Base-by-base conservation (phyloP, 108 stramenopile species). In the Conticribra weissflogii region DNA sequence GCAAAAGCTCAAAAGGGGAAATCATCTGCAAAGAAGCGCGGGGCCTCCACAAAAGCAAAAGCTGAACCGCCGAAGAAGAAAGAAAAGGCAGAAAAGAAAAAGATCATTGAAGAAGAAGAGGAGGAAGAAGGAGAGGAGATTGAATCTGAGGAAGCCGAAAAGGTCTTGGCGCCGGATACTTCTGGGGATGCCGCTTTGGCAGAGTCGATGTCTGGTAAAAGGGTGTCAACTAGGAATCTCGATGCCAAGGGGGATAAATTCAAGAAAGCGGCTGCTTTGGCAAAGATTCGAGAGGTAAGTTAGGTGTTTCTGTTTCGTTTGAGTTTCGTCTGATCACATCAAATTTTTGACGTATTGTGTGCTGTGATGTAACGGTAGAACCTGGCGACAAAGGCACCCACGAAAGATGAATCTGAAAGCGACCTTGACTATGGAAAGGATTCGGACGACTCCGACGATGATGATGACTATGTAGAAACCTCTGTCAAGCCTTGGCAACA, bases 401-500 rank as follows among this genome's bases (percentile, higher is more conserved):
- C 60, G 28, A 84, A 82, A 46, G 83, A 75, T 19, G 88, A 90
- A 62, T 71, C 74, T 19, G 88, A 87, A 1, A 86, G 83, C 59
- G 90, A 89, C 28, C 79, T 85, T 15, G 89, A 88, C 53, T 92
- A 88, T 72, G 91, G 83, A 0, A 85, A 81, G 41, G 94, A 94
- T 49, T 82, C 81, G n/a, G 89, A 88, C 44, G 85, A 90, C 31
- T 91, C 90, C 47, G 88, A 87, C 44, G 90, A 93, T 33, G 84
- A 89, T 45, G 86, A 90, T 30, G 90, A 90, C 47, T 25, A 75
- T 62, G 36, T 50, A 81, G 12, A 85, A 83, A 57, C 91, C n/a
- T n/a, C n/a, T n/a, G n/a, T n/a, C n/a, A n/a, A n/a, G n/a, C n/a
- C 93, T 9, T 94, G 94, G 91, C 86, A 90, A 60, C 82, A 86